Evolutionary conservation across 305 asterid species (phyloP), one percentile per base, ranked within the genome.

Genomic region (Striga hermonthica): DNA sequence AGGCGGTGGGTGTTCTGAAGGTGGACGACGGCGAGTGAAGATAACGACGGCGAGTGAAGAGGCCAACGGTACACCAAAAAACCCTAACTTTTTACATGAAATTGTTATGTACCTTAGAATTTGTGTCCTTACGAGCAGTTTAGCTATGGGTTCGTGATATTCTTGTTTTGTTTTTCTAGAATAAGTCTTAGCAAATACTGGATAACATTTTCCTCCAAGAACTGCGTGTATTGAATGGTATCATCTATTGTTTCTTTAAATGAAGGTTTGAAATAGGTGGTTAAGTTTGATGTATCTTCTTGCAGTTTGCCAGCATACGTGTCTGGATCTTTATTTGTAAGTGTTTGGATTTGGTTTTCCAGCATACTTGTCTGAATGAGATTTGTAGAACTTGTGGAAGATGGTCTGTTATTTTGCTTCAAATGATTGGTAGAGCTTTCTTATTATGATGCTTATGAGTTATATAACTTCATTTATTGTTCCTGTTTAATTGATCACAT

Each of bases 121-220:
- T n/a, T 57, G 58, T 64, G 54, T 52, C 12, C 31, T 60, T 54
- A 40, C 66, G 66, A 22, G 31, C 58, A 66, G 72, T 61, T 66
- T 70, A 28, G 64, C 35, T 38, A 60, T 56, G 59, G 39, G 47
- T 16, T 44, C 52, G 11, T 49, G 49, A 44, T 60, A 48, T 60
- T 66, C 66, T 56, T 62, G n/a, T 45, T 52, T 57, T 59, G 72
- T 34, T 54, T 54, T 54, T 54, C 38, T 34, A 4, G 67, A 65
- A 69, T 60, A 74, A 69, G 68, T 71, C 71, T 64, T 64, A 62
- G 63, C 45, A 37, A n/a, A 54, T 69, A 41, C 70, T 67, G 52
- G 61, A 58, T 57, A 40, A 31, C 64, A 58, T 68, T 68, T 50
- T 57, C 71, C 64, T 57, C 35, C 59, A 57, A 41, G 55, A 64